A percentile compares a stretch with the other conserved stretches of the same genome.
These are phyloP conservation scores for Globisporangium yorkense DNA, from an alignment of 352 stramenopile genomes.

Conservation along the genomic window DNA sequence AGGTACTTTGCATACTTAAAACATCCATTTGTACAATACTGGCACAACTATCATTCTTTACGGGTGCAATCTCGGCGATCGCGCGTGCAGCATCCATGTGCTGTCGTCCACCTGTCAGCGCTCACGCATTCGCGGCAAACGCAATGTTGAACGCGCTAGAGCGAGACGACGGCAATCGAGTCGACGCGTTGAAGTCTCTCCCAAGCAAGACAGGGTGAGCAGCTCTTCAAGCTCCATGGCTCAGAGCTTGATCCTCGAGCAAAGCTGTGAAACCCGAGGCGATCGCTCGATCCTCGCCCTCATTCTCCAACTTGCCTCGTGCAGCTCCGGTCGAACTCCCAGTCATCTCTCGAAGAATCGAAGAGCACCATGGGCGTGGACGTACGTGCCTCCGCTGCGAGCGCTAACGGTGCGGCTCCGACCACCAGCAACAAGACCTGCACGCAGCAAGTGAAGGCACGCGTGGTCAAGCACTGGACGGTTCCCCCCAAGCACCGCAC, in stretches of 20 bases:
- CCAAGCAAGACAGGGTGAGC: neutral
- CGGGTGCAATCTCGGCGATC: neutral
- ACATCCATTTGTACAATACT: no score
- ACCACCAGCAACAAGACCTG: conserved; percentile 19
- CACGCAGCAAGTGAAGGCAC: conserved; percentile 19
- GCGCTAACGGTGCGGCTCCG: conserved; percentile 9
- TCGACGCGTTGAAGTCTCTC: neutral
- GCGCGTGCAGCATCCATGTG: neutral
- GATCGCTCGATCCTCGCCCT: neutral
- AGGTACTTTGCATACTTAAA: no score
- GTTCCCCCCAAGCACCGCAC: conserved; percentile 33
- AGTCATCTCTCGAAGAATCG: neutral
- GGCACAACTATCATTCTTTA: neutral
- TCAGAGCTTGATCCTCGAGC: neutral
- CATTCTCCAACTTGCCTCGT: conserved; percentile 23
- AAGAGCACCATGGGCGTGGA: conserved; percentile 17
- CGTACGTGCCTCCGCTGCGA: neutral
- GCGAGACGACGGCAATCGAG: neutral
- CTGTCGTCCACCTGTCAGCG: neutral
- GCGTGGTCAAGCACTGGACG: conserved; percentile 42
- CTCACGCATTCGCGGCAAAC: conserved; percentile 5
- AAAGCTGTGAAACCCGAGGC: neutral
- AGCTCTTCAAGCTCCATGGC: neutral
- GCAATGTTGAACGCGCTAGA: conserved; percentile 9
- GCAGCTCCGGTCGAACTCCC: neutral